These are phyloP conservation scores for Tanacetum coccineum DNA, from an alignment of 129 eudicot species.

Conservation along the genomic window DNA sequence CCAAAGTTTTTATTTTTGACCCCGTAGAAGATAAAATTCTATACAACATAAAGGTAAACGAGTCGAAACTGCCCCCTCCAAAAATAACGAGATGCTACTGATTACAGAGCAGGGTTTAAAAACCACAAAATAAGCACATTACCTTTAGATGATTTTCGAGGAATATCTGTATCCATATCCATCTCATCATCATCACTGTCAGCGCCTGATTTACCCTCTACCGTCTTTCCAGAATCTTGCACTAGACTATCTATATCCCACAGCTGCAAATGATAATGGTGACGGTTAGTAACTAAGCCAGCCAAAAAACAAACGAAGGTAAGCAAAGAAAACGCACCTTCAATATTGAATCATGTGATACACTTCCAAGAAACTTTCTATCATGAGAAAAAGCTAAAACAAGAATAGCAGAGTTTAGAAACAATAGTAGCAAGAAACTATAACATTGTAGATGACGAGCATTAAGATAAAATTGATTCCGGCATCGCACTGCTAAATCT, in stretches of 20 bases:
- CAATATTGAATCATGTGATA: constrained; percentile 76
- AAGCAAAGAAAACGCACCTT: constrained; percentile 45
- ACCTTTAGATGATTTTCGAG: constrained; percentile 72
- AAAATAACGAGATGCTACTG: not conserved
- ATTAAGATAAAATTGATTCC: no score
- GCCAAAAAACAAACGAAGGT: not conserved
- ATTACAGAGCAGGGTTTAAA: not conserved
- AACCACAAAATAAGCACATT: not conserved
- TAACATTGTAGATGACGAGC: no score
- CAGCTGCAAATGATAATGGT: constrained; percentile 40
- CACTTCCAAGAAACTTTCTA: constrained; percentile 90
- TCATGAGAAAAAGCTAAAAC: constrained; percentile 89
- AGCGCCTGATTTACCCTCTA: constrained; percentile 36
- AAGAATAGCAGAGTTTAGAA: constrained; percentile 8
- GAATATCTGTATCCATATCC: constrained; percentile 56
- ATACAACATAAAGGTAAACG: no score
- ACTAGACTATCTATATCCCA: constrained; percentile 84
- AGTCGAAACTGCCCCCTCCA: no score
- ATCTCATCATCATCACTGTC: constrained; percentile 61
- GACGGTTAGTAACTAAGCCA: not conserved
- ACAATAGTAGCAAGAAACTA: not conserved
- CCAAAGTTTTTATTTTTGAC: no score
- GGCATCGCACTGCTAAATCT: not conserved
- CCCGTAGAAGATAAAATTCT: no score
- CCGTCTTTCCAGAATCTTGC: constrained; percentile 55